Base-by-base conservation (phyloP, 106 monocot genomes). In the Triglochin maritima region DNA sequence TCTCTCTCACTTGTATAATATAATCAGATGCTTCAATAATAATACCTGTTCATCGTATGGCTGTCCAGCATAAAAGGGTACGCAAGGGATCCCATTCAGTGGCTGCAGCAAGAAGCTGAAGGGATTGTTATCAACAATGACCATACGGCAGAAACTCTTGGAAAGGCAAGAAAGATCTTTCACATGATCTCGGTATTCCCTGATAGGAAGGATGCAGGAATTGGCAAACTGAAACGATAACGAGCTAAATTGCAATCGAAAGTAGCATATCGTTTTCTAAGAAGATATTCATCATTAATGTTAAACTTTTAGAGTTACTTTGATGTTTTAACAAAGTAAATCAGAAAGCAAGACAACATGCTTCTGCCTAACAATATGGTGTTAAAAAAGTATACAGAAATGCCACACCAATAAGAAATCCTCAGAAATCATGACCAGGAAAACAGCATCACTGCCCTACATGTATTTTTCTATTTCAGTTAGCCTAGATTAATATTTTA, bases 41-140 rank as follows among this genome's bases (percentile, higher is more conserved):
- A 44, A 17, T 78, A 89, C 89, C 85, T 89, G 89, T 47, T 79
- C 80, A 74, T 89, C 89, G 56, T 69, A 71, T 65, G 82, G 85
- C 70, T 89, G 89, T 47, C 82, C 83, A 14, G 81, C 83, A 66
- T 78, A 78, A 62, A 89, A 89, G 45, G 89, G 89, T 66, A 89
- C 29, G 50, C 89, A 89, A 7, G 89, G 89, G 59, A 89, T 83
- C 47, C 89, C 89, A 69, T 89, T 89, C 44, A 79, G 49, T 49
- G 89, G 89, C 51, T 89, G 89, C 64, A 85, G 76, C 68, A 85
- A 73, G 67, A 89, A 89, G 69, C 85, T 85, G 66, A 85, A 89
- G 7, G 89, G 89, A 76, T 89, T 89, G 69, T 89, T 89, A 53
- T 89, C 75, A 50, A 75, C 75, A 44, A 75, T 49, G 16, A 75